phyloP scores from a whole-genome alignment of 2,329 filamentous ascomycete species.

The Fusarium illudens region DNA sequence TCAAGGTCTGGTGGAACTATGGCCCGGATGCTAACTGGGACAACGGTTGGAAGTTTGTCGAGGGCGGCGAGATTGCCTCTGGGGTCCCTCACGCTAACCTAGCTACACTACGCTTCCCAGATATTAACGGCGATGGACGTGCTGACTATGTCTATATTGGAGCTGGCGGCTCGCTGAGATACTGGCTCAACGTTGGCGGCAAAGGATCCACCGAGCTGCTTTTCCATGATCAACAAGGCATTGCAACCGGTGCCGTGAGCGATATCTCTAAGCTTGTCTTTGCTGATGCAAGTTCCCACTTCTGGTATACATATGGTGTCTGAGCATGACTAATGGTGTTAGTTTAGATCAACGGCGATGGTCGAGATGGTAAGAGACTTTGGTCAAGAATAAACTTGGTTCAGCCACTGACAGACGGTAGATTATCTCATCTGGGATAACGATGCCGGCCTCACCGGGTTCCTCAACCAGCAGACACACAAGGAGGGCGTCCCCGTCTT shows the following conservation, averaged over 20 bases:
- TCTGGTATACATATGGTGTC: background rate
- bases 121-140: slow-evolving; percentile 41
- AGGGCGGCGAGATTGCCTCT: slow-evolving; percentile 34
- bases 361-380: slow-evolving; percentile 6
- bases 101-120: slow-evolving; percentile 35
- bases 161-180: slow-evolving; percentile 26
- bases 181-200: slow-evolving; percentile 31
- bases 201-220: background rate
- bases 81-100: slow-evolving; percentile 38
- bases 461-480: slow-evolving; percentile 9
- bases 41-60: slow-evolving; percentile 14
- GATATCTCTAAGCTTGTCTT: slow-evolving; percentile 4
- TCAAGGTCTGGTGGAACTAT: slow-evolving; percentile 8
- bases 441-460: slow-evolving; percentile 6
- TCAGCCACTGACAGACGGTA: background rate
- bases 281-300: slow-evolving; percentile 10
- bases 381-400: too few relatives aligned
- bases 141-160: slow-evolving; percentile 40
- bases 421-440: slow-evolving; percentile 21
- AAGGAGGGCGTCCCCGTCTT: slow-evolving; percentile 4
- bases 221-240: slow-evolving; percentile 2
- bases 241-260: background rate
- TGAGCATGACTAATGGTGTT: too few relatives aligned
- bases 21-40: background rate
- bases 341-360: slow-evolving; percentile 14